phyloP scores from a whole-genome alignment of 2,329 filamentous ascomycete species.

The Corinectria fuckeliana region DNA sequence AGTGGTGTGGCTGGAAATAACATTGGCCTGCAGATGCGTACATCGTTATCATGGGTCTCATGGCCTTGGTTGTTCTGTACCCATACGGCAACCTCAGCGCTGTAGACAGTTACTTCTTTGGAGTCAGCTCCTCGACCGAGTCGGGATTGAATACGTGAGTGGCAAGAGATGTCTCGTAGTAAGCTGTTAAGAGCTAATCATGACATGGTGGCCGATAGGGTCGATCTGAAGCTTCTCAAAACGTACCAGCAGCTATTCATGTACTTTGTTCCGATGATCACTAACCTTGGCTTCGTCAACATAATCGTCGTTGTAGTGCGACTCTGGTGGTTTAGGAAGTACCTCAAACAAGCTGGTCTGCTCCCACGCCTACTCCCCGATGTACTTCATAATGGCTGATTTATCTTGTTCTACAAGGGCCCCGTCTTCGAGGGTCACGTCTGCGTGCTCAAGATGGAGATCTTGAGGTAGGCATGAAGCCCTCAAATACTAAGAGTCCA shows the following conservation, averaged over 20 bases:
- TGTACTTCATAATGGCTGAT: neutral
- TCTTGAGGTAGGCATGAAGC: constrained; percentile 8
- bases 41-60: constrained; percentile 34
- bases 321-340: constrained; percentile 56
- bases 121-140: constrained; percentile 55
- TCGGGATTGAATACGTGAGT: constrained; percentile 58
- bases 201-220: constrained; percentile 38
- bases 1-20: constrained; percentile 14
- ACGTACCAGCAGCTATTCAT: constrained; percentile 59
- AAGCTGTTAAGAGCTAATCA: constrained; percentile 12
- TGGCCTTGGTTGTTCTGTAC: constrained; percentile 30
- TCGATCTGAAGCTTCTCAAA: constrained; percentile 56
- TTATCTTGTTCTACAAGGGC: constrained; percentile 11
- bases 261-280: constrained; percentile 57
- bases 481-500: neutral
- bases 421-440: constrained; percentile 14
- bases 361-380: neutral
- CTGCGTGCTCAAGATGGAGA: neutral
- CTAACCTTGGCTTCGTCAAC: constrained; percentile 57
- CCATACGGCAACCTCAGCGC: constrained; percentile 38
- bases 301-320: constrained; percentile 55
- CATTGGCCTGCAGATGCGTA: constrained; percentile 30
- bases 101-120: constrained; percentile 58
- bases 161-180: neutral
- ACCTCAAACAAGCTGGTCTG: constrained; percentile 48